phyloP scores from a whole-genome alignment of 164 flowering plant species.

The Akebia trifoliata region DNA sequence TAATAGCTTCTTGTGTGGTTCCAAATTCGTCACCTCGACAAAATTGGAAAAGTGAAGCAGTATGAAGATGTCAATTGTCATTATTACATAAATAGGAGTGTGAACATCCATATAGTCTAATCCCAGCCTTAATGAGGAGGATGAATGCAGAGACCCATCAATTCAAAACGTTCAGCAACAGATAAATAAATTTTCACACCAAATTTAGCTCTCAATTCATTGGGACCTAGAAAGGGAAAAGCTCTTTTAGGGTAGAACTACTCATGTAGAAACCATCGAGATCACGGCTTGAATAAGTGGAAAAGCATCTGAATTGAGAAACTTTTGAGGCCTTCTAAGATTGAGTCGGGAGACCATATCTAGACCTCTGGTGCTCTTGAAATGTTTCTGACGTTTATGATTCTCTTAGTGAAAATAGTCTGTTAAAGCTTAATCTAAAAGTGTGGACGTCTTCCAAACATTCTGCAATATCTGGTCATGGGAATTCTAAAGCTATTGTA shows the following conservation, averaged over 20 bases:
- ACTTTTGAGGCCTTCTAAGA: neutral
- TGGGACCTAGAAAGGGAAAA: neutral
- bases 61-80: neutral
- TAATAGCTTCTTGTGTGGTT: neutral
- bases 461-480: slow-evolving; percentile 5
- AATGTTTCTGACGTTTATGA: neutral
- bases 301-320: neutral
- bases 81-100: neutral
- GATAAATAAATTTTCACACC: neutral
- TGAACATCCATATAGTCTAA: neutral
- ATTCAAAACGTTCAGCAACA: neutral
- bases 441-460: neutral
- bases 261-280: neutral
- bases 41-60: slow-evolving; percentile 1
- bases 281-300: neutral
- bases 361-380: neutral
- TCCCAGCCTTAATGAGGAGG: slow-evolving; percentile 2
- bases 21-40: neutral
- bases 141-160: neutral
- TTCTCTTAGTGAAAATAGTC: neutral
- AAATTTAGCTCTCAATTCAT: neutral
- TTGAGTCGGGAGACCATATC: neutral
- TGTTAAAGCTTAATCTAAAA: neutral
- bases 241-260: neutral
- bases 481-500: neutral